phyloP scores from a whole-genome alignment of 2,329 filamentous ascomycete species.

The Hymenotorrendiella dingleyae region DNA sequence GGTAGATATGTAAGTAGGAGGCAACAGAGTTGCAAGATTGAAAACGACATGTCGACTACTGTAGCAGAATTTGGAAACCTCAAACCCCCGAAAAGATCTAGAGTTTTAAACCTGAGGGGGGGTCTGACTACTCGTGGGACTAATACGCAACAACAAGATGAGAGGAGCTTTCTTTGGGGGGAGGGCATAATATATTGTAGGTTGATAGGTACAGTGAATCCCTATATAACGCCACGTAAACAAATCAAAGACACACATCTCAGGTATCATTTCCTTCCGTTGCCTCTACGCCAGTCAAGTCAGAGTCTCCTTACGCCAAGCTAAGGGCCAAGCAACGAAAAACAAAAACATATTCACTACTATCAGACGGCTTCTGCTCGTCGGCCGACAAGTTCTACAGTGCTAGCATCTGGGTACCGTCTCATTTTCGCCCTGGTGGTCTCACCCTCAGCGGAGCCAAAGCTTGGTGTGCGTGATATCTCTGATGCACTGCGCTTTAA shows the following conservation, averaged over 20 bases:
- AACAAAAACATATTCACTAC: neutral
- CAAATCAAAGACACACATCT: slow-evolving; percentile 13
- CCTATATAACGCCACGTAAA: slow-evolving; percentile 9
- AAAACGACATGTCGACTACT: too few species aligned
- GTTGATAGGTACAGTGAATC: too few species aligned
- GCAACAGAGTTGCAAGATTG: too few species aligned
- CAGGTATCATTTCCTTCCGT: too few species aligned
- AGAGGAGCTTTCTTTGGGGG: too few species aligned
- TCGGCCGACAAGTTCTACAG: slow-evolving; percentile 23
- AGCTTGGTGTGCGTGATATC: slow-evolving; percentile 44
- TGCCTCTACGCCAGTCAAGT: slow-evolving; percentile 23
- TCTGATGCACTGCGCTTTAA: slow-evolving; percentile 49
- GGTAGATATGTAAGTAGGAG: too few species aligned
- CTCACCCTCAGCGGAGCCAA: slow-evolving; percentile 34
- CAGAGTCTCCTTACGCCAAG: slow-evolving; percentile 21
- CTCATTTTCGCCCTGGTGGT: slow-evolving; percentile 23
- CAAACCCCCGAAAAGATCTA: too few species aligned
- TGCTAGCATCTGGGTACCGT: slow-evolving; percentile 15
- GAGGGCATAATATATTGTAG: too few species aligned
- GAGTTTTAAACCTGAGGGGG: too few species aligned
- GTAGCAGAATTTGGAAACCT: too few species aligned
- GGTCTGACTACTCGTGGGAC: too few species aligned
- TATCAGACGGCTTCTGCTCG: slow-evolving; percentile 27
- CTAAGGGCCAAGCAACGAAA: slow-evolving; percentile 3
- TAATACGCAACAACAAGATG: slow-evolving; percentile 1